These are phyloP conservation scores for Corylus avellana DNA, from an alignment of 306 rosid species.

Conservation along the genomic window DNA sequence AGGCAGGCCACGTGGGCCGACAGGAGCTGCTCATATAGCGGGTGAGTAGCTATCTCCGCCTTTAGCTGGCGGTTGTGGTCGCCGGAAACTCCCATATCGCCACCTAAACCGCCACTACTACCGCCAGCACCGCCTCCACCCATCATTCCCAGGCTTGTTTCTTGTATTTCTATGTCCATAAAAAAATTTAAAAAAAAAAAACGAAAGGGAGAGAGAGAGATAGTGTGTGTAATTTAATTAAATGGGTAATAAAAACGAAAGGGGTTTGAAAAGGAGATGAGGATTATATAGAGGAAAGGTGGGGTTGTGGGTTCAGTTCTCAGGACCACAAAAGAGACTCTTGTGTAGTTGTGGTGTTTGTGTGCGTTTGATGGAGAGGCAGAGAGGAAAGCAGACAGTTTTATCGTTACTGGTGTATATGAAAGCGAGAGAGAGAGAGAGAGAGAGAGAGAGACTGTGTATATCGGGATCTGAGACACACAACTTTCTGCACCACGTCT, in stretches of 20 bases:
- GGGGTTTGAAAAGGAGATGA: constrained; percentile 1
- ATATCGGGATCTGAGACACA: constrained; percentile 79
- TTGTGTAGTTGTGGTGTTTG: background rate
- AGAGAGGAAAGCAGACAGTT: constrained; percentile 20
- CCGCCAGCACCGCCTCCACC: constrained; percentile 18
- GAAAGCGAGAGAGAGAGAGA: constrained; percentile 8
- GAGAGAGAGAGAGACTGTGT: background rate
- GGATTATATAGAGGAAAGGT: constrained; percentile 13
- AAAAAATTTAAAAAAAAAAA: background rate
- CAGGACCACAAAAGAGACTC: constrained; percentile 45
- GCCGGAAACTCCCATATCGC: constrained; percentile 37
- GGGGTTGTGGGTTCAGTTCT: background rate
- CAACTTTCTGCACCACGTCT: constrained; percentile 66
- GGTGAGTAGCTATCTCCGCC: constrained; percentile 90
- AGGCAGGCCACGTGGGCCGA: constrained; percentile 87
- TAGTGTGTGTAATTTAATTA: background rate
- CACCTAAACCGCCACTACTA: constrained; percentile 21
- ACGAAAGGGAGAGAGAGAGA: background rate
- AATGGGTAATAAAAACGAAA: background rate
- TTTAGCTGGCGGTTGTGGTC: constrained; percentile 56
- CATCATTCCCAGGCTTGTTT: constrained; percentile 76
- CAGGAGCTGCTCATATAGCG: constrained; percentile 79
- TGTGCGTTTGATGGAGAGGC: background rate
- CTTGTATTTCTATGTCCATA: constrained; percentile 57
- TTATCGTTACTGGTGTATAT: constrained; percentile 31